Evolutionary conservation across 2,329 filamentous ascomycete species (phyloP), one percentile per base, ranked within the genome.

Genomic region (Cercospora sojina): DNA sequence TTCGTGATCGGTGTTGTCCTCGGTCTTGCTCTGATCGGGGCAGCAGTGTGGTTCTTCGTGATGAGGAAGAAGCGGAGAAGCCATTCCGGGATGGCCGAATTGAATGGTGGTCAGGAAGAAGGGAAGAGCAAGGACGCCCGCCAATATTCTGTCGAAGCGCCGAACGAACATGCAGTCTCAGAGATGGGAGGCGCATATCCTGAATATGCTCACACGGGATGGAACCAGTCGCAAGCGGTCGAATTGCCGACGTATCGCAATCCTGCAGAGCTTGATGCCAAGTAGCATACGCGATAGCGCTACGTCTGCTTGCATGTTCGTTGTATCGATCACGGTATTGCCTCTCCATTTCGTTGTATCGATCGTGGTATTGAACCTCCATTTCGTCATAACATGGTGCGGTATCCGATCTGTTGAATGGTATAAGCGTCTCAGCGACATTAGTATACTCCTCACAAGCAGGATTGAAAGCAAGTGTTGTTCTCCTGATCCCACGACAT

Each of bases 1-100:
- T 62, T 65, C 18, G 65, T 65, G 7, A 55, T 67, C 6, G 65
- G 62, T 38, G 61, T 53, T 10, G 38, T 62, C 6, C 29, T 53
- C n/a, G 65, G 31, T 3, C 27, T 67, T 9, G 65, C 61, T 31
- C 23, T 67, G 18, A 13, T 67, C 6, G 58, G 13, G 13, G 60
- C 43, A 9, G 65, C 43, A 1, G 18, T 57, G 13, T 61, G 58
- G 58, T 64, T 64, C 25, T 65, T 67, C 62, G 20, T 65, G 7
- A 18, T 57, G 23, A 41, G 65, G 10, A 65, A 61, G 43, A 62
- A 63, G 27, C 55, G 57, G 18, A 51, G 55, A 59, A 57, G 12
- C 47, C 23, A 13, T 23, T 27, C 47, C 20, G 47, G 47, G 8
- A 53, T 53, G 47, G 20, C 47, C 2, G 47, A 53, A 27, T 20